Conservation (phyloP, 495 filamentous ascomycete genomes). For the Xylaria scruposa region DNA sequence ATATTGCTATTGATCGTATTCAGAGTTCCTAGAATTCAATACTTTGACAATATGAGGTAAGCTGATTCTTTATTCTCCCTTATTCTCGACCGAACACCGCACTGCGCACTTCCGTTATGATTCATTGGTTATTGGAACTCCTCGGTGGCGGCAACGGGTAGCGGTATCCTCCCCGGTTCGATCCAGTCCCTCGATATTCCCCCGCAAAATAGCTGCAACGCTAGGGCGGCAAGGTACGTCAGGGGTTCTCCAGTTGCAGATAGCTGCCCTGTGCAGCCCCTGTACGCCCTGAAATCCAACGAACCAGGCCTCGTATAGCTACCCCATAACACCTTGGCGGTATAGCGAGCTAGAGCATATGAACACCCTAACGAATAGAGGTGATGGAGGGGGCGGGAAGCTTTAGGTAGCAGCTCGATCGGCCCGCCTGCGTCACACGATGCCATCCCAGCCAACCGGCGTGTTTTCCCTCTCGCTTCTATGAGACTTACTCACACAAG, state of each 20-base stretch:
- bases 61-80: neutral
- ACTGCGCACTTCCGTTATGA: neutral
- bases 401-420: neutral
- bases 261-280: slow-evolving; percentile 12
- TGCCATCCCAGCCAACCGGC: slow-evolving; percentile 10
- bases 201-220: slow-evolving; percentile 22
- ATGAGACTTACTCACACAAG: neutral
- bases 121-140: slow-evolving; percentile 10
- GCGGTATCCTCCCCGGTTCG: neutral
- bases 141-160: neutral
- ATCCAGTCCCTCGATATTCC: slow-evolving; percentile 1
- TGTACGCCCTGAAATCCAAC: slow-evolving; percentile 16
- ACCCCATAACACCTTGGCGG: slow-evolving; percentile 15
- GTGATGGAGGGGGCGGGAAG: slow-evolving; percentile 10
- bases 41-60: neutral
- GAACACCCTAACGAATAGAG: neutral
- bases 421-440: slow-evolving; percentile 3
- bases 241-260: slow-evolving; percentile 5
- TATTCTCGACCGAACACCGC: neutral
- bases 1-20: neutral
- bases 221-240: slow-evolving; percentile 10
- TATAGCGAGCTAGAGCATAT: neutral
- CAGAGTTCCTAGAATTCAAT: neutral
- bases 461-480: neutral
- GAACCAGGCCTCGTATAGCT: neutral